A percentile compares a stretch with the other conserved stretches of the same genome.
phyloP scores from a whole-genome alignment of 352 stramenopile species.

The Thalassiosira mediterranea region DNA sequence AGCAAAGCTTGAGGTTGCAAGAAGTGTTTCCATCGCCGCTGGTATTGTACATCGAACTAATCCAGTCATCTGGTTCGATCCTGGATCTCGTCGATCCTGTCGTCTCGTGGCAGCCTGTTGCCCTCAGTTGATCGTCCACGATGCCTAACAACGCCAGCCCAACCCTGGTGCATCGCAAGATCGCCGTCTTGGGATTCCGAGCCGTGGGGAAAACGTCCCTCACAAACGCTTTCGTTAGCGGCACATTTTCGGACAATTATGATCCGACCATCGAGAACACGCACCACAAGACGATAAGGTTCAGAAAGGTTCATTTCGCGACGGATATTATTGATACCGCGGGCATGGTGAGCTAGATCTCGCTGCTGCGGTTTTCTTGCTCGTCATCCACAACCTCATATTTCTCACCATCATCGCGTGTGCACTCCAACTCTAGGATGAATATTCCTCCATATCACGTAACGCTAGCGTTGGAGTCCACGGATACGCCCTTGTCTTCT shows the following conservation, averaged over 20 bases:
- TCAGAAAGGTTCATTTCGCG: conserved; percentile 95
- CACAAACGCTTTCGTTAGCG: conserved; percentile 94
- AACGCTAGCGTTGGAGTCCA: conserved; percentile 94
- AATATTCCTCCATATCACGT: conserved; percentile 95
- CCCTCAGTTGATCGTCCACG: no score
- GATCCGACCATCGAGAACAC: conserved; percentile 97
- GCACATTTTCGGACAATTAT: conserved; percentile 83
- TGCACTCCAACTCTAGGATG: conserved; percentile 79
- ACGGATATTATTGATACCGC: conserved; percentile 97
- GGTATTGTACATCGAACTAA: no score
- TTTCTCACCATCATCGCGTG: not conserved
- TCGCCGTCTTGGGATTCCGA: conserved; percentile 93
- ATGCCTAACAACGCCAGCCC: conserved; percentile 45
- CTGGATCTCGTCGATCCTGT: no score
- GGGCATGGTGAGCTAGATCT: conserved; percentile 84
- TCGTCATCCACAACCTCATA: not conserved
- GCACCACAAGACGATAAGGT: conserved; percentile 94
- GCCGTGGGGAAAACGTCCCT: conserved; percentile 94
- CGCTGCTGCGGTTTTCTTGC: not conserved
- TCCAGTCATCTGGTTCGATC: no score
- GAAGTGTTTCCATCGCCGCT: no score
- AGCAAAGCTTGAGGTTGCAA: no score
- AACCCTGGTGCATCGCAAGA: conserved; percentile 90
- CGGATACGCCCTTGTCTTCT: conserved; percentile 95
- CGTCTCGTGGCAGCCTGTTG: no score